Base-by-base conservation (phyloP, 129 eudicot genomes). In the Artemisia tridentata region DNA sequence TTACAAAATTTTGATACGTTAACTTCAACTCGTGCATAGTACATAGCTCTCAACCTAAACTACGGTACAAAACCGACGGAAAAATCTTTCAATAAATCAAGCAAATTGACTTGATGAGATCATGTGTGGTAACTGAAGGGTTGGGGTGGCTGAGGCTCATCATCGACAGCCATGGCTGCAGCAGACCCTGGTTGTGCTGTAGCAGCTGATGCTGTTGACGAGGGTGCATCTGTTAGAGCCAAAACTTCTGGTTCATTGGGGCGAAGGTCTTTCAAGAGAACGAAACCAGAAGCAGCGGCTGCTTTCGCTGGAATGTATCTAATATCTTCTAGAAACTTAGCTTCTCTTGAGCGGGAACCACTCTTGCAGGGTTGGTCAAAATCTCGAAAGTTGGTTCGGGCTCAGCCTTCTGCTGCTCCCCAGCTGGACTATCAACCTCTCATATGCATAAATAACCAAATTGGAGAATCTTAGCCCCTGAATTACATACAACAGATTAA, bases 131-230 rank as follows among this genome's bases (percentile, higher is more conserved):
- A 93, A 61, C 87, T 96, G 70, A 93, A 93, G 5, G 99, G 91
- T 76, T 84, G 97, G 0, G 99, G 99, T 31, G 99, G 99, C 66
- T 83, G 89, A 55, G 99, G 99, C 61, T 93, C 99, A 38, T 93
- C 99, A 21, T 93, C 97, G 13, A 87, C 95, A 0, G 95, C 88
- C 96, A 87, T 85, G 60, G 98, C 86, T 62, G 83, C 75, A 56
- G 85, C 70, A 15, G 96, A 75, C 51, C 86, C 88, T 52, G 81
- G 86, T 59, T 81, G 92, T 29, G 84, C 82, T 9, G 84, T 76
- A 7, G 82, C 65, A 18, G 80, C 67, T 14, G 86, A 78, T 11
- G 89, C 34, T 0, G 84, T 80, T 43, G 96, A 86, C 3, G 88
- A 72, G 61, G 92, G 96, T 19, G 92, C 78, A 48, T 91, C 96